Conservation (phyloP, 352 stramenopile species). For the Phytophthora niederhauseri region DNA sequence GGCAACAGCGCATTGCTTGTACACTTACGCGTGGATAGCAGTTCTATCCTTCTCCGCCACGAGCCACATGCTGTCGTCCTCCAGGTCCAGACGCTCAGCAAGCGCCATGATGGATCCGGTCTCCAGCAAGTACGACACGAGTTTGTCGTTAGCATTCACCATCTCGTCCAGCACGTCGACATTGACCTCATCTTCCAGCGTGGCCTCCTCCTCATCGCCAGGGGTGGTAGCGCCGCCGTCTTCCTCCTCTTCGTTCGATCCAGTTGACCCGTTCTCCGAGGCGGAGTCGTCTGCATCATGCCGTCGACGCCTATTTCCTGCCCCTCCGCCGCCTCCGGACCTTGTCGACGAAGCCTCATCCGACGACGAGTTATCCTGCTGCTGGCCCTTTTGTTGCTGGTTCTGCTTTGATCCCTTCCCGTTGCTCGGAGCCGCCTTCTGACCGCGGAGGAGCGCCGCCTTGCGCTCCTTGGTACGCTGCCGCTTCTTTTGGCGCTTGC, state of each 20-base stretch:
- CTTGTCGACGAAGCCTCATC: conserved; percentile 55
- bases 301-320: conserved; percentile 39
- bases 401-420: conserved; percentile 41
- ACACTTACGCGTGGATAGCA: conserved; percentile 75
- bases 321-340: conserved; percentile 26
- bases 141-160: conserved; percentile 83
- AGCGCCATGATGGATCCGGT: conserved; percentile 89
- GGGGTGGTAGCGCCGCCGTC: conserved; percentile 37
- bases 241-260: conserved; percentile 54
- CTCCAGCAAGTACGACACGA: conserved; percentile 87
- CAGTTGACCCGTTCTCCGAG: conserved; percentile 64
- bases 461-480: conserved; percentile 87
- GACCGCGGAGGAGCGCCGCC: conserved; percentile 55
- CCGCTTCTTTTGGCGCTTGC: conserved; percentile 87
- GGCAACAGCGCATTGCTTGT: conserved; percentile 10
- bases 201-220: conserved; percentile 40
- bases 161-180: conserved; percentile 79
- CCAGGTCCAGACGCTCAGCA: conserved; percentile 77
- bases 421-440: conserved; percentile 39
- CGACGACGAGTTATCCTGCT: conserved; percentile 63
- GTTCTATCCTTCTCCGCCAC: conserved; percentile 87
- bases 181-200: conserved; percentile 54
- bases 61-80: conserved; percentile 86
- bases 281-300: conserved; percentile 60
- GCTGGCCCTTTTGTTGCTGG: conserved; percentile 42